Evolutionary conservation across 169 alveolate genomes (phyloP), one percentile per base, ranked within the genome.

Genomic region (Neospora caninum): DNA sequence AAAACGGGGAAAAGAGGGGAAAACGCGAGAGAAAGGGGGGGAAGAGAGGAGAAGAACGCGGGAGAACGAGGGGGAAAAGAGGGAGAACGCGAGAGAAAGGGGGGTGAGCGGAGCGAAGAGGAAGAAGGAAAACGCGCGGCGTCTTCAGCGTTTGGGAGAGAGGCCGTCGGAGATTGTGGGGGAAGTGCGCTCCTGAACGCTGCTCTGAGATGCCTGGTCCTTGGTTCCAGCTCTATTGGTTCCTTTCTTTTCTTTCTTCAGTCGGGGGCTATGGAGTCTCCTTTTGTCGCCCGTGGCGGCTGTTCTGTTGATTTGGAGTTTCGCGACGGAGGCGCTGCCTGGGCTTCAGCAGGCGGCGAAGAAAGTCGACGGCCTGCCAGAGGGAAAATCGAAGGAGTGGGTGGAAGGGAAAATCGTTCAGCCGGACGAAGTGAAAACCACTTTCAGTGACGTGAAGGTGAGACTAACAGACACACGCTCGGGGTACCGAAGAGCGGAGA

Each of bases 381-480:
- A 31, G 34, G 80, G 80, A 20, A 53, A 53, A 27, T 18, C 54
- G 39, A 86, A 39, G 58, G 80, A 86, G 49, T 86, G 92, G 92
- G 80, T 86, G 16, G 80, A 58, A 20, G 80, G 53, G 10, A 43
- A 53, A 43, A 38, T 86, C 92, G 80, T 86, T 34, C 42, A 43
- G 27, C 92, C 92, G 34, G 70, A 45, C 29, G 43, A 86, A n/a
- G 80, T 86, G 58, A 86, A 86, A n/a, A 53, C 70, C 29, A 34
- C 92, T 18, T 86, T 86, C 80, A 39, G 20, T 18, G 80, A 53
- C 49, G 92, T 86, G 49, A 86, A 86, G 92, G 92, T 86, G 49
- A 86, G n/a, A n/a, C n/a, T n/a, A n/a, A n/a, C n/a, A n/a, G n/a
- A n/a, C n/a, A n/a, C n/a, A n/a, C n/a, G n/a, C n/a, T n/a, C n/a